Base-by-base conservation (phyloP, 1,284 basidiomycete genomes). In the Lignosus rhinocerotis region DNA sequence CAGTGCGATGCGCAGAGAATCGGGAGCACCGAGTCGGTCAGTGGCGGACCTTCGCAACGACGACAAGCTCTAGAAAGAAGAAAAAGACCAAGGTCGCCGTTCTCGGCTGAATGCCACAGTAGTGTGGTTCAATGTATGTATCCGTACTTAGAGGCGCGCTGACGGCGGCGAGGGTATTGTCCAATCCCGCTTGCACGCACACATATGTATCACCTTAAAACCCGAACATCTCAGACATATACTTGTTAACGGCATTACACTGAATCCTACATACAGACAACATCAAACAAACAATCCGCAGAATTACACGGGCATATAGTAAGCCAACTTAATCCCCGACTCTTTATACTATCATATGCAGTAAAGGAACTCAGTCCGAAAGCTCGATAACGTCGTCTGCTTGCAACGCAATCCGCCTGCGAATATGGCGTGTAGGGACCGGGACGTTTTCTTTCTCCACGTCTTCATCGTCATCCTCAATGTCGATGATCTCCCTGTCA, bases 11-110 rank as follows among this genome's bases (percentile, higher is more conserved):
- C 17, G 17, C 69, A 93, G 90, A 87, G 58, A 85, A 76, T 32
- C 80, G 91, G 62, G 91, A 93, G 59, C 77, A 88, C 61, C 87
- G 91, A 39, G 91, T 93, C n/a, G 91, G 80, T 63, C 90, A 84
- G 66, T 93, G 91, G 91, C 81, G 91, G 53, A 78, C 75, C 36
- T 93, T 93, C 69, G n/a, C n/a, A n/a, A 25, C 25, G 25, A 73
- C 81, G 14, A 82, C 75, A 33, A 67, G 55, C 59, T 73, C 76
- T 11, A 85, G 73, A 61, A 77, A 75, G 68, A 93, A 92, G 79
- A 93, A 91, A 76, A 89, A 90, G 73, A 88, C 78, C 52, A 91
- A 92, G 74, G 75, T 73, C 52, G 76, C 77, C 46, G 70, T 92
- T 55, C 84, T 92, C 53, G 90, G 90, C 64, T 92, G 68, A 76